Evolutionary conservation across 768 basidiomycete genomes (phyloP), one percentile per base, ranked within the genome.

Genomic region (Hydnum rufescens): DNA sequence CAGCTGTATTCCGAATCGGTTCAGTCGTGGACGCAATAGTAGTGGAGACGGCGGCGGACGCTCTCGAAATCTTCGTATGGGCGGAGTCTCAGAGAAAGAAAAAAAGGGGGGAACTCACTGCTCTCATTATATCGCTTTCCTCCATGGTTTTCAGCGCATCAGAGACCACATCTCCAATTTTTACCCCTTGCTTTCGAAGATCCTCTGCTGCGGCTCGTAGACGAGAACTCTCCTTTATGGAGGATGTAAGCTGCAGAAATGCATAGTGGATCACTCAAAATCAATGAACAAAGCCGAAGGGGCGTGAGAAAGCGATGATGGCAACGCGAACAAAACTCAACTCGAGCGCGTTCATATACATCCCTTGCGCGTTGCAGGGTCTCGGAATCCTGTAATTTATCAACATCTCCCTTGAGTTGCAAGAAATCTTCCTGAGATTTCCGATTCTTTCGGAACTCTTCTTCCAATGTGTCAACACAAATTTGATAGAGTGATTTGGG

Each of bases 381-480:
- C 63, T 93, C 89, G 51, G 87, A 89, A 64, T 96, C 95, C 70
- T 96, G 92, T 48, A 95, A 67, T 68, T 95, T 95, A 68, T 88
- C 87, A 32, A 95, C 93, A 64, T 97, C 89, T 57, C 95, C 95
- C 67, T 93, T 88, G 18, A 99, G 73, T 67, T 93, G 88, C 70
- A 90, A 92, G 48, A 96, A 82, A 66, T 93, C 93, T 31, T 97
- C 90, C 68, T 93, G 89, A 49, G 93, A 71, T 64, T 93, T 92
- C 57, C 89, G 70, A 63, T 87, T 93, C 72, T 96, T 97, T 63
- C 77, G 73, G 43, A 99, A 67, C 67, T 99, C 95, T 51, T 95
- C 89, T 58, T 75, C 78, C 44, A 99, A 70, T 22, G 90, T 88
- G 31, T 97, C 84, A 4, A 96, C 89, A 58, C 97, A 99, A 2